Conservation (phyloP, 805 yeast species). For the Pichia nakasei region DNA sequence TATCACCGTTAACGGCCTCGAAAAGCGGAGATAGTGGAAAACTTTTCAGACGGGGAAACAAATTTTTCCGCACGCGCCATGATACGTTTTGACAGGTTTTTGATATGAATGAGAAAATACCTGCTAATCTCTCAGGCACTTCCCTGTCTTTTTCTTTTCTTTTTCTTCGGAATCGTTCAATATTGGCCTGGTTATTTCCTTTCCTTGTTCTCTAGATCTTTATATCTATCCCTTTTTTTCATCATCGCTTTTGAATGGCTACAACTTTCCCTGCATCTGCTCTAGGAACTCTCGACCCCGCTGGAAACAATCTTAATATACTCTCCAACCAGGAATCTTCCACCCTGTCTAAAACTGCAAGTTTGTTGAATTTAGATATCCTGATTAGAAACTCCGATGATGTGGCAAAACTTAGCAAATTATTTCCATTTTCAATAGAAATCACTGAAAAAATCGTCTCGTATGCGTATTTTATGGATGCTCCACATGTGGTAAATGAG, state of each 20-base stretch:
- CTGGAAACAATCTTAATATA: not conserved
- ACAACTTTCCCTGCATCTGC: not conserved
- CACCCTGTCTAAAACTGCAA: not conserved
- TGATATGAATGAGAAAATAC: no score
- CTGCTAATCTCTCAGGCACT: no score
- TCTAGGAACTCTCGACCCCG: not conserved
- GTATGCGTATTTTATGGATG: constrained; percentile 22
- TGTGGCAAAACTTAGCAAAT: not conserved
- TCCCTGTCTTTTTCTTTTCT: no score
- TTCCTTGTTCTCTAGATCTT: no score
- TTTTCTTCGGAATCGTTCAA: no score
- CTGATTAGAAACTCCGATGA: constrained; percentile 1
- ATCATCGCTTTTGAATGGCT: not conserved
- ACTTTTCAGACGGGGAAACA: no score
- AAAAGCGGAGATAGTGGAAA: no score
- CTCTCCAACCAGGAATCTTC: not conserved
- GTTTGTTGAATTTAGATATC: not conserved
- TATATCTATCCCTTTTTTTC: not conserved
- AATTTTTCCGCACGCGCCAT: no score
- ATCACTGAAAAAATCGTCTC: constrained; percentile 25
- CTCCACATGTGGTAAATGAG: constrained; percentile 10
- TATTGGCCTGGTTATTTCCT: not conserved
- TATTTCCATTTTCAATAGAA: constrained; percentile 26
- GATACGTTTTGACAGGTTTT: no score
- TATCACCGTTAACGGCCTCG: no score